Percentiles rank a stretch among this genome's conserved stretches.
Conservation (phyloP, 176 grass and related monocot genomes). For the Zoysia pacifica region DNA sequence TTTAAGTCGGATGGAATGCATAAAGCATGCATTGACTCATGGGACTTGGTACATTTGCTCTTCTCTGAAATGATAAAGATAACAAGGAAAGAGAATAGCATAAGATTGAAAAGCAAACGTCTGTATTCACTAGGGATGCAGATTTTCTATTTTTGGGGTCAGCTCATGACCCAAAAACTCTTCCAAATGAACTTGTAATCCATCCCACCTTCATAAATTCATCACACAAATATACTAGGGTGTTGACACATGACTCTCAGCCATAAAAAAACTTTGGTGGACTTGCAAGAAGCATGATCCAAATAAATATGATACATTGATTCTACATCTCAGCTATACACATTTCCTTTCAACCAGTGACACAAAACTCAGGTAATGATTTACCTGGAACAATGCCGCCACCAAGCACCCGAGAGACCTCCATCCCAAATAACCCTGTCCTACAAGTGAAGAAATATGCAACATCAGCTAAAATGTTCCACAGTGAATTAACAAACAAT, state of each 20-base stretch:
- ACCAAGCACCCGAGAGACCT: constrained; percentile 81
- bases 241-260: neutral
- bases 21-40: constrained; percentile 31
- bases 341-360: neutral
- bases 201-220: too few relatives aligned
- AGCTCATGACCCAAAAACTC: too few relatives aligned
- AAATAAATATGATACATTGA: constrained; percentile 8
- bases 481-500: neutral
- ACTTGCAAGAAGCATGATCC: neutral
- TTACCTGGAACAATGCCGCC: constrained; percentile 95
- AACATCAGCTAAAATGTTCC: neutral
- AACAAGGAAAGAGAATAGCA: neutral
- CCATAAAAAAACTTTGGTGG: constrained; percentile 1
- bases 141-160: too few relatives aligned
- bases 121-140: neutral
- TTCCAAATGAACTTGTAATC: too few relatives aligned
- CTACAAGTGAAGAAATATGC: constrained; percentile 42
- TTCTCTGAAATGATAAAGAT: neutral
- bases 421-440: constrained; percentile 66
- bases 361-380: constrained; percentile 6
- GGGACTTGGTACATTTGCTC: constrained; percentile 11
- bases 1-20: constrained; percentile 34
- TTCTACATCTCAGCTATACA: neutral
- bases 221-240: too few relatives aligned
- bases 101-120: constrained; percentile 9